Percentiles rank a stretch among this genome's conserved stretches.
These are phyloP conservation scores for Aspergillus pseudoviridinutans DNA, from an alignment of 2,329 filamentous ascomycete species.

Conservation along the genomic window DNA sequence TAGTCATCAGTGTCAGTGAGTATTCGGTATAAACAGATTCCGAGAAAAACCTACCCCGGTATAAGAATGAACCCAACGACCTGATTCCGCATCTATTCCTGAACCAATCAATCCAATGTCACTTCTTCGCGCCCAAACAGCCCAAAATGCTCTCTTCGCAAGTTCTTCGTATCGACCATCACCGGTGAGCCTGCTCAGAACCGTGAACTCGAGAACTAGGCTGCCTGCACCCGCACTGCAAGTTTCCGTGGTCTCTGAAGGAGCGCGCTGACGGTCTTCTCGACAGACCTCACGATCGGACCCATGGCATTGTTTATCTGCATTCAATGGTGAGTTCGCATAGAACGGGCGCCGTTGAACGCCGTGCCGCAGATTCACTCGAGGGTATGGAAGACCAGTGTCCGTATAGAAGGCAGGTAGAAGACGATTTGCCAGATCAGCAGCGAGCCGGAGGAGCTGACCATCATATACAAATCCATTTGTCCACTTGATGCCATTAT, in stretches of 20 bases:
- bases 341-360: conserved; percentile 72
- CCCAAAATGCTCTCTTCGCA: conserved; percentile 92
- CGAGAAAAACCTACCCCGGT: conserved; percentile 55
- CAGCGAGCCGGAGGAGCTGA: conserved; percentile 81
- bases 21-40: neutral
- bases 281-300: conserved; percentile 44
- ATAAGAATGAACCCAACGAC: conserved; percentile 81
- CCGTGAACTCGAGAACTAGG: conserved; percentile 87
- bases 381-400: conserved; percentile 89
- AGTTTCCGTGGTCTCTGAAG: conserved; percentile 81
- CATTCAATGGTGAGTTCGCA: conserved; percentile 73
- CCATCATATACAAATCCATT: conserved; percentile 81
- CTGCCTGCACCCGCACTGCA: conserved; percentile 97
- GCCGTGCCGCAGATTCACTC: conserved; percentile 85
- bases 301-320: conserved; percentile 40
- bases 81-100: conserved; percentile 87
- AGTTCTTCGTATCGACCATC: conserved; percentile 83
- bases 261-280: conserved; percentile 17
- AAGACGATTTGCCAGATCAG: conserved; percentile 77
- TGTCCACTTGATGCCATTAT: conserved; percentile 60
- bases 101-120: conserved; percentile 83
- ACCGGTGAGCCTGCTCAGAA: conserved; percentile 80
- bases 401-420: conserved; percentile 88
- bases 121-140: conserved; percentile 87
- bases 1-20: neutral